phyloP scores from a whole-genome alignment of 768 basidiomycete species.

The Macrocybe gigantea region DNA sequence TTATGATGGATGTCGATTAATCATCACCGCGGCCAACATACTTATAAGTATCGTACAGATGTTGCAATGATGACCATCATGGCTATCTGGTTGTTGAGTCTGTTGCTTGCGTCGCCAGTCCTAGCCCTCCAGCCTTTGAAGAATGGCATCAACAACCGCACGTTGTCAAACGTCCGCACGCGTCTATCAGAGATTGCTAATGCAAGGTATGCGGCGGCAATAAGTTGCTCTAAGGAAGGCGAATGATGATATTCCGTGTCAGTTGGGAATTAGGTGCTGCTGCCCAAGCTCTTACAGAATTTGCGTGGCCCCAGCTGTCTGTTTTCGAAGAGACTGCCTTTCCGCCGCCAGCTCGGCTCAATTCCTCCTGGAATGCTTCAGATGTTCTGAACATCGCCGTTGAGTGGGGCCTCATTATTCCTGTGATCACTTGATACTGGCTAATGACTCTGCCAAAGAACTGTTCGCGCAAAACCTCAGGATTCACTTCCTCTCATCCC shows the following conservation, averaged over 20 bases:
- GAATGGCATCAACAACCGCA: slow-evolving; percentile 16
- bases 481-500: slow-evolving; percentile 35
- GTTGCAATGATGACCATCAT: neutral
- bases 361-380: slow-evolving; percentile 21
- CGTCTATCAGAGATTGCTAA: slow-evolving; percentile 21
- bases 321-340: slow-evolving; percentile 39
- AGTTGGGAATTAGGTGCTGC: slow-evolving; percentile 62
- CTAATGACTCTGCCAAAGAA: slow-evolving; percentile 17
- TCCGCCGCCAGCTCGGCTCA: slow-evolving; percentile 30
- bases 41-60: no score
- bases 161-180: slow-evolving; percentile 17
- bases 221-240: neutral
- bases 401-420: slow-evolving; percentile 19
- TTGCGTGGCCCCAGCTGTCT: slow-evolving; percentile 41
- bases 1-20: no score
- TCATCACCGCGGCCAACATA: no score
- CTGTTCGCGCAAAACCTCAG: slow-evolving; percentile 29
- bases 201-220: slow-evolving; percentile 15
- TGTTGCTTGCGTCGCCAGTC: neutral
- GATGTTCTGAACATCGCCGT: slow-evolving; percentile 38
- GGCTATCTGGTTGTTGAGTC: neutral
- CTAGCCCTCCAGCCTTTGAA: slow-evolving; percentile 8
- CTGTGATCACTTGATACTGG: neutral
- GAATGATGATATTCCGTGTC: neutral
- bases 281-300: slow-evolving; percentile 50